Base-by-base conservation (phyloP, 192 early-diverging fungal genomes). In the Coemansia sp. region DNA sequence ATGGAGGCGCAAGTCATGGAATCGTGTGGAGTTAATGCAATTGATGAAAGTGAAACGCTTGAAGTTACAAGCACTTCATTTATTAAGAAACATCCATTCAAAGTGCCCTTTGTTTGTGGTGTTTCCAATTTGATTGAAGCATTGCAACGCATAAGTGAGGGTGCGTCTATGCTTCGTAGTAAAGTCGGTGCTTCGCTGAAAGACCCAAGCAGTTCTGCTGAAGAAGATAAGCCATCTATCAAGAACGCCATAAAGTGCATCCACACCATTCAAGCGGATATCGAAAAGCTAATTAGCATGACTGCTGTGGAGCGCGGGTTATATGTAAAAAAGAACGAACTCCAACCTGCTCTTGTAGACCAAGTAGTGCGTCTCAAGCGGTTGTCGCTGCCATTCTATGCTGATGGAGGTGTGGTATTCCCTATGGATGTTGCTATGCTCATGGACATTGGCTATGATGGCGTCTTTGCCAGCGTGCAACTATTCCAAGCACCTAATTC, bases 341-440 rank as follows among this genome's bases (percentile, higher is more conserved):
- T 44, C 16, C 12, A 44, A 3, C 2, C 38, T 44, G 38, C 9
- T 44, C 16, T 62, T 5, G 19, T 63, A 14, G n/a, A 44, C 3
- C 30, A 63, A 38, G 10, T 23, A 6, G 23, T 54, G 4, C 5
- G 23, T 23, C 10, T 26, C 8, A 22, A 54, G 22, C 86, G 93
- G 55, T 77, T 98, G 19, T 95, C 95, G 22, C 93, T 98, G 58
- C 94, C 94, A 69, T 90, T 96, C 81, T 98, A 97, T 83, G 95
- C 94, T 59, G 89, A 93, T 30, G 97, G 94, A 54, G 97, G 97
- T 79, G 84, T 98, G 61, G 90, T 93, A 31, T 92, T 92, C 32
- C 95, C 97, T 30, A 90, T 93, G 21, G 97, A 98, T 86, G 95
- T 93, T 68, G 97, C 95, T 22, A 68, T 95, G 62, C 93, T 97